Conservation (phyloP, 129 eudicot genomes). For the Scalesia atractyloides region DNA sequence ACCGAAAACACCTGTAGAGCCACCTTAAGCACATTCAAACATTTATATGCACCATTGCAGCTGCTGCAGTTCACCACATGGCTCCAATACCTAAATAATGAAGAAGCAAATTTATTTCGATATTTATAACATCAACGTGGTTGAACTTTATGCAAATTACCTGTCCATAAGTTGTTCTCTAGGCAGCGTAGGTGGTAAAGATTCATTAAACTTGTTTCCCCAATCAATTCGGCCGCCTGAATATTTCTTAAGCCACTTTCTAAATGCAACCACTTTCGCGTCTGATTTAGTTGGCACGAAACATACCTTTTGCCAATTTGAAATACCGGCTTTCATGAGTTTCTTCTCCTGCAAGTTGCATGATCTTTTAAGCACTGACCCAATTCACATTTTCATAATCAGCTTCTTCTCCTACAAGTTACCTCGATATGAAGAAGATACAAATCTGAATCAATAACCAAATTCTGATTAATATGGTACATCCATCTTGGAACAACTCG, state of each 20-base stretch:
- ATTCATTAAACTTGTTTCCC: slow-evolving; percentile 47
- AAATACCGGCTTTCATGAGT: slow-evolving; percentile 52
- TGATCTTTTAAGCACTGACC: background rate
- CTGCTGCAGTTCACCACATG: slow-evolving; percentile 55
- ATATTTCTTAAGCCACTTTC: slow-evolving; percentile 83
- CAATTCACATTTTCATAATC: background rate
- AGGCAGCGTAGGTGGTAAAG: slow-evolving; percentile 73
- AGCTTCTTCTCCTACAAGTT: background rate
- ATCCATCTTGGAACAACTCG: slow-evolving; percentile 71
- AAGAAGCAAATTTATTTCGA: too few species aligned
- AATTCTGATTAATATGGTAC: slow-evolving; percentile 70
- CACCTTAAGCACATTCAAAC: slow-evolving; percentile 37
- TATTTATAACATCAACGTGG: background rate
- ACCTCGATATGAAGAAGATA: slow-evolving; percentile 94
- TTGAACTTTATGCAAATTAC: slow-evolving; percentile 23
- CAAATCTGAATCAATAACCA: slow-evolving; percentile 77
- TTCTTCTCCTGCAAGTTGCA: slow-evolving; percentile 59
- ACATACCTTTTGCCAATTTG: slow-evolving; percentile 76
- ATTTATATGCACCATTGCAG: slow-evolving; percentile 48
- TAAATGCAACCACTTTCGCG: slow-evolving; percentile 58
- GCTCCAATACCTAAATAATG: slow-evolving; percentile 59
- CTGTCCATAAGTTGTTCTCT: slow-evolving; percentile 78
- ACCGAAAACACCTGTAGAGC: slow-evolving; percentile 42
- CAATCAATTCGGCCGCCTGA: slow-evolving; percentile 63
- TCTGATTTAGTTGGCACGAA: slow-evolving; percentile 84